A percentile compares a stretch with the other conserved stretches of the same genome.
Conservation (phyloP, 805 yeast genomes). For the Suhomyces xylopsoci region DNA sequence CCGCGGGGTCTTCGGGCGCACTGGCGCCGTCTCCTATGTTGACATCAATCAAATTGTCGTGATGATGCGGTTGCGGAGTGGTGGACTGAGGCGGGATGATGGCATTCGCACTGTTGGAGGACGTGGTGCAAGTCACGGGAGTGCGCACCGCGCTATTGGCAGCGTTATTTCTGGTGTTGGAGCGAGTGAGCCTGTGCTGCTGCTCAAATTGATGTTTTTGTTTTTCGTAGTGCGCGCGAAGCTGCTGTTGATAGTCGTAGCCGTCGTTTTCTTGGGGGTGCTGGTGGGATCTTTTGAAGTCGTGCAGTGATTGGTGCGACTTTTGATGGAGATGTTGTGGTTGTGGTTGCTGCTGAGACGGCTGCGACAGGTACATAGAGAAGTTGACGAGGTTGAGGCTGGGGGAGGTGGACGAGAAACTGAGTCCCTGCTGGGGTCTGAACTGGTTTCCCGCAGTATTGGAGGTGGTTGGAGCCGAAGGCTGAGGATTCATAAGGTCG, state of each 20-base stretch:
- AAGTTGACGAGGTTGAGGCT: constrained; percentile 10
- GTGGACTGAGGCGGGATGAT: constrained; percentile 2
- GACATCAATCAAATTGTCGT: constrained; percentile 1
- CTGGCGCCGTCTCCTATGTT: not conserved
- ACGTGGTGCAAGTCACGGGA: not conserved
- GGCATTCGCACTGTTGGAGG: not conserved
- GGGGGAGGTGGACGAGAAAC: constrained; percentile 18
- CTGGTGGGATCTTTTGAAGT: constrained; percentile 1
- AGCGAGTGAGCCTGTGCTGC: constrained; percentile 6
- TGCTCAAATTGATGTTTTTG: constrained; percentile 17
- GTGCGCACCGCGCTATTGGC: not conserved
- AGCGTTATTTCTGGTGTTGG: constrained; percentile 2
- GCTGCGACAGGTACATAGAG: constrained; percentile 10
- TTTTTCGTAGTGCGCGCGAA: constrained; percentile 23
- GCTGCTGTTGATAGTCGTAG: constrained; percentile 21
- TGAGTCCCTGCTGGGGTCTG: constrained; percentile 26
- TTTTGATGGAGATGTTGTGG: constrained; percentile 4
- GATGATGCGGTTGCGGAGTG: constrained; percentile 5
- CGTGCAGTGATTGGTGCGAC: not conserved
- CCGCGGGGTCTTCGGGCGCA: not conserved
- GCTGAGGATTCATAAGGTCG: constrained; percentile 21
- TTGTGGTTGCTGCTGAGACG: constrained; percentile 4
- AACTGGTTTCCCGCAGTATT: constrained; percentile 19
- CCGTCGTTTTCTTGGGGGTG: constrained; percentile 4
- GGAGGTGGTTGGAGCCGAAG: constrained; percentile 2